Conservation (phyloP, 2,329 filamentous ascomycete species). For the Colletotrichum trifolii region DNA sequence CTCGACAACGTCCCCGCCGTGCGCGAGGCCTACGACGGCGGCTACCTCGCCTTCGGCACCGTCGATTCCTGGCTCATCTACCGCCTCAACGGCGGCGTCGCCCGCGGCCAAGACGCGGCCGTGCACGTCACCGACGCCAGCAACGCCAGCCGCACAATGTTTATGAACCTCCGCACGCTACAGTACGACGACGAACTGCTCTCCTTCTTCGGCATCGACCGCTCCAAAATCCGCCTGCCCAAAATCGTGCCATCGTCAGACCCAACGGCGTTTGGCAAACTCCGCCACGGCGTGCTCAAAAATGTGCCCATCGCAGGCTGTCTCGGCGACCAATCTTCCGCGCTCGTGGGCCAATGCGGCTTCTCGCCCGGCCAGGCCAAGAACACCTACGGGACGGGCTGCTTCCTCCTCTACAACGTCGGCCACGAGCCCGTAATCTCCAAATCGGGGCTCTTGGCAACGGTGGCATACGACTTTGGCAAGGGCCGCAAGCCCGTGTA, state of each 20-base stretch:
- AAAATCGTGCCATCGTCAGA: constrained; percentile 86
- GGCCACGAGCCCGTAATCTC: constrained; percentile 88
- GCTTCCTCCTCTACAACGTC: constrained; percentile 90
- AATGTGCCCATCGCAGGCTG: constrained; percentile 84
- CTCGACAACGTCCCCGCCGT: constrained; percentile 78
- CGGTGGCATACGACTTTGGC: constrained; percentile 86
- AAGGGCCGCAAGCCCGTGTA: constrained; percentile 72
- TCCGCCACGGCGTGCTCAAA: constrained; percentile 73
- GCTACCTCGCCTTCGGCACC: constrained; percentile 84
- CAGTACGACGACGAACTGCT: constrained; percentile 83
- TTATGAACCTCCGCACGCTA: constrained; percentile 86
- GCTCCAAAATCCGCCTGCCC: constrained; percentile 78
- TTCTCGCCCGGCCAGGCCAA: constrained; percentile 86
- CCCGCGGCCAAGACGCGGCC: constrained; percentile 59
- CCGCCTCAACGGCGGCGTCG: constrained; percentile 79
- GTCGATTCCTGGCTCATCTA: constrained; percentile 91
- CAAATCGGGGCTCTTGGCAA: constrained; percentile 83
- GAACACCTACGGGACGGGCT: constrained; percentile 92
- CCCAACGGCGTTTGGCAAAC: constrained; percentile 74
- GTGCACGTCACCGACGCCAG: constrained; percentile 86
- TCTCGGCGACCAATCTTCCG: constrained; percentile 87
- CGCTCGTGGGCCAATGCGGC: constrained; percentile 85
- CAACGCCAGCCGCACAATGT: constrained; percentile 93
- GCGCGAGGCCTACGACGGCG: constrained; percentile 78
- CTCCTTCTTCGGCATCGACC: constrained; percentile 80